Evolutionary conservation across 106 monocot species (phyloP).

Genomic region (Agapanthus africanus): DNA sequence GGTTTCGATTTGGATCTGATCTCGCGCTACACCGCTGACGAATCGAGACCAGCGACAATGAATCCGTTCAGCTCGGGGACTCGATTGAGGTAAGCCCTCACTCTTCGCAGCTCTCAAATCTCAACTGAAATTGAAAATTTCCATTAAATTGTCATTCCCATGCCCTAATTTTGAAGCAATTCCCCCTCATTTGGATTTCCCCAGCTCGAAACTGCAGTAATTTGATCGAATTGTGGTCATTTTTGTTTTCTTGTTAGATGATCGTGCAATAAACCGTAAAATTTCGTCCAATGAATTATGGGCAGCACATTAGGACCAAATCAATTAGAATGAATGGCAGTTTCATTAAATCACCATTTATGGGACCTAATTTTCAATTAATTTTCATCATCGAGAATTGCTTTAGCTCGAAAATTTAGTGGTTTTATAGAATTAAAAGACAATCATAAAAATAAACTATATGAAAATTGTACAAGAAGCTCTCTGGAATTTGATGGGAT

Average conservation of each 20-base stretch:
- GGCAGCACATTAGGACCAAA: no score
- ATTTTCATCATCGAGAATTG: no score
- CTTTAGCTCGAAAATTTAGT: no score
- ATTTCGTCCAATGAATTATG: no score
- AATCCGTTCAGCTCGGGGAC: slow-evolving; percentile 15
- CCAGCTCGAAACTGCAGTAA: not conserved
- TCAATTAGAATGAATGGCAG: no score
- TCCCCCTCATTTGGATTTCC: not conserved
- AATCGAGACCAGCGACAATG: slow-evolving; percentile 5
- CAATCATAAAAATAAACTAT: no score
- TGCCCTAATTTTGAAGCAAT: not conserved
- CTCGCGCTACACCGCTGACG: not conserved
- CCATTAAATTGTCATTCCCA: not conserved
- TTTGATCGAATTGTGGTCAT: not conserved
- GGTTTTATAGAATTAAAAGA: no score
- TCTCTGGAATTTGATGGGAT: not conserved
- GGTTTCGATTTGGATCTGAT: slow-evolving; percentile 1
- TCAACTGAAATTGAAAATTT: not conserved
- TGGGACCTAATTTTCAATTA: no score
- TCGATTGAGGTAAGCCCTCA: slow-evolving; percentile 8
- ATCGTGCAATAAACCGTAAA: not conserved
- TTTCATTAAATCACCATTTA: no score
- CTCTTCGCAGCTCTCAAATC: not conserved
- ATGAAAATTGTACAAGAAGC: not conserved
- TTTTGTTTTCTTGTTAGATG: not conserved